phyloP scores from a whole-genome alignment of 2,329 filamentous ascomycete species.

The Zymoseptoria crescenta region DNA sequence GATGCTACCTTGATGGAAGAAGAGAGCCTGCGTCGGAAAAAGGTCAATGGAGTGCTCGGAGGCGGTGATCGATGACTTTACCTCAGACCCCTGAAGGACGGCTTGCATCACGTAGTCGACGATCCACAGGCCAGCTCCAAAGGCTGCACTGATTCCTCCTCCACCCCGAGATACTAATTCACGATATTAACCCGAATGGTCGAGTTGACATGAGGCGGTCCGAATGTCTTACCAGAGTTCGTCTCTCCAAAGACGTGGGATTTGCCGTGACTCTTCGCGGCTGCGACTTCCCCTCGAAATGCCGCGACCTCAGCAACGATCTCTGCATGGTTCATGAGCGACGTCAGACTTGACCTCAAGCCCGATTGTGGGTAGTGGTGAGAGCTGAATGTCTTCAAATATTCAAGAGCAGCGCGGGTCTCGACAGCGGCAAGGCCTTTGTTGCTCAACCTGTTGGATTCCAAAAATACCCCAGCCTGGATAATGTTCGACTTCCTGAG shows the following conservation, averaged over 20 bases:
- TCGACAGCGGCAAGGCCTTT: not conserved
- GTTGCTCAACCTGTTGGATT: not conserved
- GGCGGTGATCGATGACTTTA: not conserved
- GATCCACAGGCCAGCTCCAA: conserved; percentile 46
- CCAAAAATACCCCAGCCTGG: conserved; percentile 4
- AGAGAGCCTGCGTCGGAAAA: conserved; percentile 17
- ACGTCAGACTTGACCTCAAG: conserved; percentile 1
- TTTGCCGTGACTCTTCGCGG: conserved; percentile 35
- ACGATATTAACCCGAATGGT: not conserved
- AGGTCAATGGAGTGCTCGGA: not conserved
- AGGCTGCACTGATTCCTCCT: conserved; percentile 39
- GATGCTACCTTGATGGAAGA: conserved; percentile 47
- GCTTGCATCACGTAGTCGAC: conserved; percentile 35
- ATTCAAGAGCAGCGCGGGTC: not conserved
- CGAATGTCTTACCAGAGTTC: conserved; percentile 30
- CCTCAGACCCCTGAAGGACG: not conserved
- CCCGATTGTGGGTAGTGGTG: conserved; percentile 43
- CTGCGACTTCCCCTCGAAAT: conserved; percentile 37
- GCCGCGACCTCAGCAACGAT: conserved; percentile 35
- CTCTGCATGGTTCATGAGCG: conserved; percentile 39
- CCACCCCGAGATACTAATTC: conserved; percentile 26
- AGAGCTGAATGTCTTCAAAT: conserved; percentile 7
- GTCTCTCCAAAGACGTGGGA: conserved; percentile 45
- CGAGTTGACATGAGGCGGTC: not conserved
- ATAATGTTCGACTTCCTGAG: not conserved